Evolutionary conservation across 2,329 filamentous ascomycete genomes (phyloP).

Genomic region (Colletotrichum zoysiae): DNA sequence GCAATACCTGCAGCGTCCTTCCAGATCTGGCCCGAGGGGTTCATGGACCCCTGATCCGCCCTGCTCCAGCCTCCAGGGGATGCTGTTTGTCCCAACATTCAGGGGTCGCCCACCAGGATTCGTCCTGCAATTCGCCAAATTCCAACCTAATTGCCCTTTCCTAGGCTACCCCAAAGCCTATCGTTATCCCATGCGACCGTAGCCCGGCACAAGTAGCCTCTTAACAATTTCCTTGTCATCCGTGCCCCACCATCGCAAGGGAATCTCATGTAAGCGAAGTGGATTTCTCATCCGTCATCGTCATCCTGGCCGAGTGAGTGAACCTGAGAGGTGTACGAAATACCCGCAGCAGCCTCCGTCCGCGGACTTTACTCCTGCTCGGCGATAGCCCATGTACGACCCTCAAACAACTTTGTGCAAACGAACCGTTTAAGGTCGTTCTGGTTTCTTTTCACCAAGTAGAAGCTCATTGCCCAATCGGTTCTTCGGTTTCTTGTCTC

Average conservation of each 20-base stretch:
- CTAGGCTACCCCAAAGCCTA: slow-evolving; percentile 24
- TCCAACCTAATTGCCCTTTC: slow-evolving; percentile 20
- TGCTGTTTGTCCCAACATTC: slow-evolving; percentile 8
- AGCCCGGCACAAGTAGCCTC: slow-evolving; percentile 5
- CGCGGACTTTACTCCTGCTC: slow-evolving; percentile 9
- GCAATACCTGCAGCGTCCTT: slow-evolving; percentile 31
- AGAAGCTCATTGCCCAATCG: neutral
- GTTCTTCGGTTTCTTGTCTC: neutral
- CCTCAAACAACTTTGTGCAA: neutral
- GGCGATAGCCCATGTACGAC: slow-evolving; percentile 5
- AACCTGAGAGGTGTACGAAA: neutral
- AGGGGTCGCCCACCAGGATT: slow-evolving; percentile 11
- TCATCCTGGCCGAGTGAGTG: neutral
- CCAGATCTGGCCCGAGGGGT: slow-evolving; percentile 33
- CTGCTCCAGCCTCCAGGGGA: slow-evolving; percentile 1
- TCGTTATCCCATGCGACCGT: slow-evolving; percentile 11
- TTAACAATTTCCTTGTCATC: slow-evolving; percentile 32
- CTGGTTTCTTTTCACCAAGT: neutral
- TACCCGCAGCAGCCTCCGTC: neutral
- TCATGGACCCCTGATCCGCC: slow-evolving; percentile 33
- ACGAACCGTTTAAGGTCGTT: neutral
- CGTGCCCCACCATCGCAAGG: slow-evolving; percentile 9
- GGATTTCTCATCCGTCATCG: slow-evolving; percentile 37
- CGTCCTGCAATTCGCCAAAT: neutral
- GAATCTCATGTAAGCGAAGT: slow-evolving; percentile 31